Percentiles rank a stretch among this genome's conserved stretches.
These are phyloP conservation scores for Cystofilobasidium bisporidii DNA, from an alignment of 768 basidiomycete genomes.

Conservation along the genomic window DNA sequence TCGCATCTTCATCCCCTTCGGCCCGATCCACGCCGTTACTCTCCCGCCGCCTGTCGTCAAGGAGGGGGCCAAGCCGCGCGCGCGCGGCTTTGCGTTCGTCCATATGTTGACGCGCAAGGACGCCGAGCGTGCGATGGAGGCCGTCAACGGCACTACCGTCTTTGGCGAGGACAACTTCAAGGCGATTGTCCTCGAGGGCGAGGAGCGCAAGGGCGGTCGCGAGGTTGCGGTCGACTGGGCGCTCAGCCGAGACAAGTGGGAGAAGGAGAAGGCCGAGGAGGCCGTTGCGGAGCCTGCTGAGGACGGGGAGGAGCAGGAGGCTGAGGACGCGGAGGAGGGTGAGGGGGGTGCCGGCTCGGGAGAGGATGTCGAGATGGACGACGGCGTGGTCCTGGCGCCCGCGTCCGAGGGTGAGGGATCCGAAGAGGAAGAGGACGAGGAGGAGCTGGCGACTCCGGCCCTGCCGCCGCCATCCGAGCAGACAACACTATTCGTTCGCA, in stretches of 20 bases:
- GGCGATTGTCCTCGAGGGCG: conserved; percentile 46
- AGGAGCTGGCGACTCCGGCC: conserved; percentile 37
- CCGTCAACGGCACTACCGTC: conserved; percentile 65
- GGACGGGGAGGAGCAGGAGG: conserved; percentile 31
- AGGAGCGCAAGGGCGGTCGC: conserved; percentile 47
- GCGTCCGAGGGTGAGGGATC: conserved; percentile 32
- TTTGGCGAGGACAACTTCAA: conserved; percentile 54
- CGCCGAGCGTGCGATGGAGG: conserved; percentile 69
- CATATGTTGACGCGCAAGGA: conserved; percentile 83
- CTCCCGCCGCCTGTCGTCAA: conserved; percentile 51
- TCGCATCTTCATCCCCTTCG: conserved; percentile 73
- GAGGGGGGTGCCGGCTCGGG: conserved; percentile 34
- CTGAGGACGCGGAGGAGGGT: conserved; percentile 36
- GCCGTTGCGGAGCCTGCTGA: conserved; percentile 35
- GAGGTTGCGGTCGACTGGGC: conserved; percentile 94
- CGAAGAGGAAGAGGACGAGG: conserved; percentile 49
- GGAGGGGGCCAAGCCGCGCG: conserved; percentile 39
- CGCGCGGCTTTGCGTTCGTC: conserved; percentile 85
- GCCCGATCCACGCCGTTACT: conserved; percentile 74
- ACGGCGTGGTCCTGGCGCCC: conserved; percentile 27
- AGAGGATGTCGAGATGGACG: conserved; percentile 32
- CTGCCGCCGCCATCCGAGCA: conserved; percentile 77
- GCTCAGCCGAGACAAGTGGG: conserved; percentile 84
- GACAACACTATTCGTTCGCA: conserved; percentile 86
- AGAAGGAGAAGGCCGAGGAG: conserved; percentile 53